Conservation (phyloP, 2,329 filamentous ascomycete species). For the Fusarium multiceps region DNA sequence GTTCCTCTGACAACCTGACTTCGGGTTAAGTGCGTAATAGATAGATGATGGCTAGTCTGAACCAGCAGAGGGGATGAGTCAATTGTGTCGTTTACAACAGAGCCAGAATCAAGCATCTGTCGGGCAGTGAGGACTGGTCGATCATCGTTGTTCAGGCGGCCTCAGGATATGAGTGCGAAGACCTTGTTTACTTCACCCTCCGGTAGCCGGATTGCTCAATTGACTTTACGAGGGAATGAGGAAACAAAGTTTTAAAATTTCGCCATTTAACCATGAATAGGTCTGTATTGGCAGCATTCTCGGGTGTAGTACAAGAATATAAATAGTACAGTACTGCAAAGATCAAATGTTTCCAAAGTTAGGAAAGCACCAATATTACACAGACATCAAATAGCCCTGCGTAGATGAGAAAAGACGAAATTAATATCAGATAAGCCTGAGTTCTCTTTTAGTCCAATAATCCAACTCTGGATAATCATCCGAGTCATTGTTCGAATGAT, state of each 20-base stretch:
- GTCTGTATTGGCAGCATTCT: background rate
- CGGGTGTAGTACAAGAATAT: background rate
- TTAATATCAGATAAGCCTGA: background rate
- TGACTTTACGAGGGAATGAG: fast-evolving
- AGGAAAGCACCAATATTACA: background rate
- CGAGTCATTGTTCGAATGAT: background rate
- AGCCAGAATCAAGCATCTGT: background rate
- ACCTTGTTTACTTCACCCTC: background rate
- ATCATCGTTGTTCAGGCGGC: background rate
- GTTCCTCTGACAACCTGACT: background rate
- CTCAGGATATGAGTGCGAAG: no score
- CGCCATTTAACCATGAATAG: background rate
- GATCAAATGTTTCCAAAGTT: background rate
- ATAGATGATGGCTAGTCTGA: background rate
- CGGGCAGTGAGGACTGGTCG: background rate
- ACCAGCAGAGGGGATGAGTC: background rate
- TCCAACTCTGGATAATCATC: background rate
- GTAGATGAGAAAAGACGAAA: background rate
- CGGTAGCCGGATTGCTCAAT: background rate
- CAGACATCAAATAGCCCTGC: background rate
- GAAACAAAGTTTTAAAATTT: no score
- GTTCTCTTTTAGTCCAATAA: fast-evolving
- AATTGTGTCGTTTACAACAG: background rate
- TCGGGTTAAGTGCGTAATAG: background rate
- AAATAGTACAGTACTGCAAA: background rate